Conservation (phyloP, 805 yeast species). For the Pichia cabralensis region DNA sequence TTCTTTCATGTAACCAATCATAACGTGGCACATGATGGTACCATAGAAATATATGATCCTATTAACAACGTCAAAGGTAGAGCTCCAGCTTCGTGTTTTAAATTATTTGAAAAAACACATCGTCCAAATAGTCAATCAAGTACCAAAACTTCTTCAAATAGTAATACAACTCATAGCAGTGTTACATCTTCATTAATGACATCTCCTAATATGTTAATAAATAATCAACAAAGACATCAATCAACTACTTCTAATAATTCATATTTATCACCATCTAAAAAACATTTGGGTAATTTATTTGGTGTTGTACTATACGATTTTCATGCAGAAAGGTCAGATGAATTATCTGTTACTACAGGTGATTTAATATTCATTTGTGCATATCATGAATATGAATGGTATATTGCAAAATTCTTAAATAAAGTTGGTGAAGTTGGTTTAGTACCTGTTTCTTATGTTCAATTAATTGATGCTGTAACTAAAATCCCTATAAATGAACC, state of each 20-base stretch:
- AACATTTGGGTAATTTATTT: conserved; percentile 38
- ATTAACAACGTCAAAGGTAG: conserved; percentile 65
- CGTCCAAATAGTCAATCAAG: conserved; percentile 24
- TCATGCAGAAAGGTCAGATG: conserved; percentile 75
- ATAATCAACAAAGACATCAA: conserved; percentile 13
- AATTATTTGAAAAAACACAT: conserved; percentile 54
- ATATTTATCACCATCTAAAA: conserved; percentile 4
- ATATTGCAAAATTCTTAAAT: conserved; percentile 92
- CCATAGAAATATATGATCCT: conserved; percentile 85
- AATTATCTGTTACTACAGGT: conserved; percentile 72
- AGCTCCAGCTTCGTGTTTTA: conserved; percentile 82
- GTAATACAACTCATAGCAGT: background rate
- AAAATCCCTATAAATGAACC: conserved; percentile 44
- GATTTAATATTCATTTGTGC: conserved; percentile 92
- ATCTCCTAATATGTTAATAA: background rate
- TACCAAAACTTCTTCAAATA: conserved; percentile 3
- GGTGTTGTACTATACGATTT: conserved; percentile 85
- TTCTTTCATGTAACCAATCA: conserved; percentile 71
- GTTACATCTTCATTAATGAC: background rate
- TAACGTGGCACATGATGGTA: conserved; percentile 16
- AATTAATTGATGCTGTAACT: conserved; percentile 70
- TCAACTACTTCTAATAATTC: conserved; percentile 1
- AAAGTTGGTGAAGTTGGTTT: conserved; percentile 95
- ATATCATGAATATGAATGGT: conserved; percentile 95
- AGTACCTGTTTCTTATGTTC: conserved; percentile 85